Evolutionary conservation across 1,284 basidiomycete species (phyloP).

Genomic region (Heterobasidion occidentale): DNA sequence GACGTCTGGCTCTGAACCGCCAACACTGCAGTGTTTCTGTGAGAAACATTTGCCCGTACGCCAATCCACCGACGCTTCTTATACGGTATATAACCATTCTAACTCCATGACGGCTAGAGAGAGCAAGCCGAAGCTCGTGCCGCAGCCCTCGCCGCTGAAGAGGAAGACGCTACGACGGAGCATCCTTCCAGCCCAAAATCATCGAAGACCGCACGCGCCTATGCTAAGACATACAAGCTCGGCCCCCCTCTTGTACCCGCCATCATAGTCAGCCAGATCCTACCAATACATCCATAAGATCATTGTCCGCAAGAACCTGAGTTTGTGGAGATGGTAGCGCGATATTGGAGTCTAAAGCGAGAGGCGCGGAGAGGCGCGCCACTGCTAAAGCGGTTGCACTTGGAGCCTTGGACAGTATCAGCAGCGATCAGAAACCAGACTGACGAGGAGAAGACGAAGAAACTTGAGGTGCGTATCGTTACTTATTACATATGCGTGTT

Average conservation of each 20-base stretch:
- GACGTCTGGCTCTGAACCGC: constrained; percentile 63
- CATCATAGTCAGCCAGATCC: constrained; percentile 68
- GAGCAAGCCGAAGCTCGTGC: constrained; percentile 58
- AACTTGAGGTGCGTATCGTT: constrained; percentile 58
- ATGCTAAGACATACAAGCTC: constrained; percentile 73
- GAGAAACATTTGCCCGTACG: constrained; percentile 85
- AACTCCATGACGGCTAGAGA: constrained; percentile 31
- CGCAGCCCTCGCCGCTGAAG: constrained; percentile 46
- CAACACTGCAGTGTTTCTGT: constrained; percentile 72
- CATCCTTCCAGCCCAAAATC: constrained; percentile 24
- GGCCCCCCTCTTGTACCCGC: constrained; percentile 72
- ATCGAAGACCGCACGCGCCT: constrained; percentile 71
- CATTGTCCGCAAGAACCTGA: constrained; percentile 66
- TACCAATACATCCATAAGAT: constrained; percentile 75
- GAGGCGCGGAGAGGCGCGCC: constrained; percentile 92
- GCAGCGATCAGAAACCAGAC: constrained; percentile 59
- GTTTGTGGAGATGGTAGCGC: constrained; percentile 75
- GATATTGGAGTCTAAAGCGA: constrained; percentile 96
- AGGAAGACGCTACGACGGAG: constrained; percentile 3
- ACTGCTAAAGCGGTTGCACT: constrained; percentile 85
- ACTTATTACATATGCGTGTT: not conserved
- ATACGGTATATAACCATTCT: constrained; percentile 6
- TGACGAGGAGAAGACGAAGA: constrained; percentile 79
- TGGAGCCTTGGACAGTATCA: constrained; percentile 90
- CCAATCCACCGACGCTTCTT: not conserved